Evolutionary conservation across 176 grass and related monocot genomes (phyloP).

Genomic region (Pontederia crassipes): DNA sequence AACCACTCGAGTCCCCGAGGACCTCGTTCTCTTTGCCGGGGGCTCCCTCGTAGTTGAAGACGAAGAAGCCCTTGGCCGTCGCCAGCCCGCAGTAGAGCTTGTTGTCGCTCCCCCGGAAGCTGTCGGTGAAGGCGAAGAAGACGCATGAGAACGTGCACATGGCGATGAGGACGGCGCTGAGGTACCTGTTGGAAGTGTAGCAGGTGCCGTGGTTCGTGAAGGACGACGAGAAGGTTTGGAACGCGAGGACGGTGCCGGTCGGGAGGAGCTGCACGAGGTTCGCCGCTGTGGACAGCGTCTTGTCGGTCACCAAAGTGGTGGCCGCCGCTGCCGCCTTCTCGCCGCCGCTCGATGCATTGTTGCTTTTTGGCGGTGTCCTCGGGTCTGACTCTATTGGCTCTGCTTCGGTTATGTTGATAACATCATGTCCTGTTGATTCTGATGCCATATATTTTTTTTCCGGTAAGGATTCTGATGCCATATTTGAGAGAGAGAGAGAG

Average conservation of each 20-base stretch:
- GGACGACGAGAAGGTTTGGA: constrained; percentile 55
- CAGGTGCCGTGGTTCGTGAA: constrained; percentile 52
- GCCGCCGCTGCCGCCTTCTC: neutral
- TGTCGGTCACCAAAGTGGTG: constrained; percentile 2
- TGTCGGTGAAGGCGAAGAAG: constrained; percentile 62
- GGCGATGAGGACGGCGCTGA: constrained; percentile 25
- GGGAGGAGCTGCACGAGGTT: constrained; percentile 53
- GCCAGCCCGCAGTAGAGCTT: constrained; percentile 66
- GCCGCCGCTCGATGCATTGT: too few relatives aligned
- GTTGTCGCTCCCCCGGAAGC: constrained; percentile 35
- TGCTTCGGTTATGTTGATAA: too few relatives aligned
- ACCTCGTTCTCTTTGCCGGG: neutral
- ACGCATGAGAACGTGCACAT: constrained; percentile 26
- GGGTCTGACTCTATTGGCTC: too few relatives aligned
- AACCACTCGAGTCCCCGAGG: constrained; percentile 22
- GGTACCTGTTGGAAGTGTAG: constrained; percentile 31
- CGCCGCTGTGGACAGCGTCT: constrained; percentile 28
- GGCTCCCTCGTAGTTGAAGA: constrained; percentile 33
- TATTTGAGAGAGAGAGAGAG: too few relatives aligned
- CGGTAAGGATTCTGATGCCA: too few relatives aligned
- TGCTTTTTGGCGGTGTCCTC: too few relatives aligned
- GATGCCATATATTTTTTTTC: too few relatives aligned
- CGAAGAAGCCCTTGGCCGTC: constrained; percentile 28
- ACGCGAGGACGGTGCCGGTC: constrained; percentile 45
- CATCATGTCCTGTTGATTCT: too few relatives aligned